Percentiles rank a stretch among this genome's conserved stretches.
phyloP scores from a whole-genome alignment of 192 early-diverging fungal species.

The Coemansia sp. region DNA sequence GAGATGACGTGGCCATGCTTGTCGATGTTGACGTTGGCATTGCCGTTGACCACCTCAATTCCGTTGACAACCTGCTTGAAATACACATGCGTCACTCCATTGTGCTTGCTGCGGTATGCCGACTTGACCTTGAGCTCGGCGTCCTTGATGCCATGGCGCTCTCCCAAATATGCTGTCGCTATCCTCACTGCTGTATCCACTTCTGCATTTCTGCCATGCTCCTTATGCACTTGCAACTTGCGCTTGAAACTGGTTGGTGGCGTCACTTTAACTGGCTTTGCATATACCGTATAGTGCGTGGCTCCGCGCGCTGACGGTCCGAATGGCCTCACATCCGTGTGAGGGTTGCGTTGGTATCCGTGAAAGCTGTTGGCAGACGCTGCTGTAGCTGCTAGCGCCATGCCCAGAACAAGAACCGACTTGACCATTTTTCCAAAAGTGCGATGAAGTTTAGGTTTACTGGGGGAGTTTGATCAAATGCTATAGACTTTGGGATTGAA shows the following conservation, averaged over 20 bases:
- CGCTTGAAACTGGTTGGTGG: conserved; percentile 21
- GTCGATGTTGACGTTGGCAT: conserved; percentile 62
- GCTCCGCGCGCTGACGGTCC: conserved; percentile 24
- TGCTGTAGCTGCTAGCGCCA: conserved; percentile 28
- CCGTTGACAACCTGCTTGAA: conserved; percentile 59
- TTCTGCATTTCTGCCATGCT: conserved; percentile 19
- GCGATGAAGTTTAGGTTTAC: not conserved
- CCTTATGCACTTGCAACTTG: conserved; percentile 20
- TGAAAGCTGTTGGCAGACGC: conserved; percentile 40
- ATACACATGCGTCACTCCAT: conserved; percentile 64
- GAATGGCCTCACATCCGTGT: conserved; percentile 40
- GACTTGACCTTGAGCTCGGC: conserved; percentile 34
- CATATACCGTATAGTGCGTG: conserved; percentile 39
- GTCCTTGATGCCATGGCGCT: conserved; percentile 28
- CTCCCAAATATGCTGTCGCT: conserved; percentile 36
- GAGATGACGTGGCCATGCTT: conserved; percentile 38
- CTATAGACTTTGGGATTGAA: too few species aligned
- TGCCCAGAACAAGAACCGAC: conserved; percentile 39
- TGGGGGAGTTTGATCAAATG: not conserved
- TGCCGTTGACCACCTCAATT: conserved; percentile 59
- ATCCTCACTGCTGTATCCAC: conserved; percentile 25
- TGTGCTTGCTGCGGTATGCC: conserved; percentile 51
- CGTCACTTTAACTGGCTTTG: conserved; percentile 22
- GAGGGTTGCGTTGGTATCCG: conserved; percentile 42
- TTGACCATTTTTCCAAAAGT: conserved; percentile 34